Evolutionary conservation across 225 moss, liverwort and hornwort genomes (phyloP).

Genomic region (Sphagnum contortum): DNA sequence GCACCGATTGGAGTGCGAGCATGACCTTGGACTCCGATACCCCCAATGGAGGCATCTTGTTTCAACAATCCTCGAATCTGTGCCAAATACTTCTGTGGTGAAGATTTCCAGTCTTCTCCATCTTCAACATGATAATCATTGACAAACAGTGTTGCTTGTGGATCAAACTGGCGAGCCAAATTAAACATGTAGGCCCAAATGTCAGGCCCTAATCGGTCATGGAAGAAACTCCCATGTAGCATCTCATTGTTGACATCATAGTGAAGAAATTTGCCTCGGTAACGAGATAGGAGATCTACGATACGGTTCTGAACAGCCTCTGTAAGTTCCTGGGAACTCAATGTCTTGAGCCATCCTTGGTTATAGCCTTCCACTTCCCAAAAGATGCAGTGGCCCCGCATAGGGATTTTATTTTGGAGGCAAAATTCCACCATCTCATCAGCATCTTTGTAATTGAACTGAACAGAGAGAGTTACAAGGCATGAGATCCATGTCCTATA

Average conservation of each 20-base stretch:
- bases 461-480: slow-evolving; percentile 8
- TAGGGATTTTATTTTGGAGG: slow-evolving; percentile 41
- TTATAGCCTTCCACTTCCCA: slow-evolving; percentile 75
- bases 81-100: slow-evolving; percentile 49
- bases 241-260: slow-evolving; percentile 98
- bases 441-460: slow-evolving; percentile 58
- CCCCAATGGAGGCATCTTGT: slow-evolving; percentile 70
- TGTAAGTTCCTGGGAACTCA: slow-evolving; percentile 25
- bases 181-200: slow-evolving; percentile 61
- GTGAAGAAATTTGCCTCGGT: slow-evolving; percentile 64
- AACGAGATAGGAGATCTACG: slow-evolving; percentile 50
- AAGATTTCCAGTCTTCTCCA: slow-evolving; percentile 60
- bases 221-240: slow-evolving; percentile 85
- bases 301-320: slow-evolving; percentile 55
- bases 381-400: slow-evolving; percentile 82
- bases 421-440: slow-evolving; percentile 72
- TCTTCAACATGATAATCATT: slow-evolving; percentile 90
- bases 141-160: slow-evolving; percentile 57
- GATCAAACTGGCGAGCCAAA: slow-evolving; percentile 53
- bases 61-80: slow-evolving; percentile 42
- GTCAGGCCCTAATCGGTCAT: slow-evolving; percentile 32
- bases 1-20: slow-evolving; percentile 62
- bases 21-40: slow-evolving; percentile 87
- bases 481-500: not conserved
- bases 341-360: slow-evolving; percentile 66